Evolutionary conservation across 1,139 yeast genomes (phyloP).

Genomic region (Lodderomyces beijingensis): DNA sequence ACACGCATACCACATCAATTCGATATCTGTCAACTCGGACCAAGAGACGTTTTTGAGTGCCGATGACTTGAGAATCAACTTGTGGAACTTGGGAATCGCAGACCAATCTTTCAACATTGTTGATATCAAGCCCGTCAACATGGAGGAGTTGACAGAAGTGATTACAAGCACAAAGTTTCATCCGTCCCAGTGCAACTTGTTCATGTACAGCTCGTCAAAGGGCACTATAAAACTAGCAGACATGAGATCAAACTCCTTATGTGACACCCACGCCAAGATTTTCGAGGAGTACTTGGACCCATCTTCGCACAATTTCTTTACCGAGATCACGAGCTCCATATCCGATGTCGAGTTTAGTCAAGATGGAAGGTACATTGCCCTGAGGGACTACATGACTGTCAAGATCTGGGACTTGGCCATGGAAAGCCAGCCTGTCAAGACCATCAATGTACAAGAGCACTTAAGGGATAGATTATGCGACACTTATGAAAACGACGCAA

Average conservation of each 20-base stretch:
- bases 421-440: conserved; percentile 93
- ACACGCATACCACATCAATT: conserved; percentile 96
- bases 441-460: conserved; percentile 94
- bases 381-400: conserved; percentile 95
- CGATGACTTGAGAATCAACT: conserved; percentile 91
- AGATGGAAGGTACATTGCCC: conserved; percentile 90
- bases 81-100: conserved; percentile 93
- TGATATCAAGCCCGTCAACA: conserved; percentile 95
- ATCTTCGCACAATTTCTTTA: conserved; percentile 88
- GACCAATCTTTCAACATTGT: conserved; percentile 96
- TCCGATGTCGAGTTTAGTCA: conserved; percentile 90
- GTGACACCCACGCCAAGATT: conserved; percentile 85
- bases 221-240: conserved; percentile 95
- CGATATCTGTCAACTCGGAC: conserved; percentile 90
- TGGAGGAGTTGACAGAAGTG: conserved; percentile 98
- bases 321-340: conserved; percentile 93
- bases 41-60: conserved; percentile 93
- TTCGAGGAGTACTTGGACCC: conserved; percentile 95
- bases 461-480: conserved; percentile 91
- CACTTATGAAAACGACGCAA: conserved; percentile 97
- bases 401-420: conserved; percentile 98
- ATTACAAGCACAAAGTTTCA: conserved; percentile 98
- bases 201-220: conserved; percentile 95
- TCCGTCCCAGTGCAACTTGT: conserved; percentile 85
- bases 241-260: conserved; percentile 93